Evolutionary conservation across 1,139 yeast genomes (phyloP), one percentile per base, ranked within the genome.

Genomic region (Hyphopichia khmerensis): DNA sequence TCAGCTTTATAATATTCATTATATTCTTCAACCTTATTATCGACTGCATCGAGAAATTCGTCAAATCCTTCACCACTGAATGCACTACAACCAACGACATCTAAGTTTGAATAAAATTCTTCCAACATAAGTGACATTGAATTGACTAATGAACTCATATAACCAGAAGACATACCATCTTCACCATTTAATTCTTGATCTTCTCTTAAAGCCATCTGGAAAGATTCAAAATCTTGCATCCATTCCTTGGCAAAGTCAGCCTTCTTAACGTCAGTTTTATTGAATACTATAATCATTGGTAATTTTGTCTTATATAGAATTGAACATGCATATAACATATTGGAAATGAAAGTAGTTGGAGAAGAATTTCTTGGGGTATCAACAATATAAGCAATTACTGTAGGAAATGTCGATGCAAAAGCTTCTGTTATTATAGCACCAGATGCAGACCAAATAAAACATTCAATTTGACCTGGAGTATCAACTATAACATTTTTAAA

Each of bases 391-490:
- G 98, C 98, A 50, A 95, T 80, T 32, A 93, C 89, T 0, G 99
- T 93, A 5, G 99, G 99, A 62, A 89, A 89, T 2, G 95, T 81
- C 1, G 96, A 87, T 1, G 99, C 99, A 67, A 95, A 87, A 0
- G 98, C 91, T 62, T 95, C 99, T 0, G 98, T 91, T 45, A 95
- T 88, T 48, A 95, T 95, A 17, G 97, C 79, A 9, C 99, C 99
- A 38, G 96, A 87, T 0, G 99, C 99, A 38, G 96, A 85, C 96
- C 95, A 87, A 40, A 93, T 90, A 61, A 93, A 93, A 67, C 97
- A 89, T 63, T 93, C 99, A 48, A 95, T 95, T 65, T 95, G 99
- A 7, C 99, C 99, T 0, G 99, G 99, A 1, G 99, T 95, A 64
- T 95, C 99, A 40, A 93, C 79, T 38, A 95, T 85, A 48, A 93